Percentiles rank a stretch among this genome's conserved stretches.
These are phyloP conservation scores for Lithohypha guttulata DNA, from an alignment of 2,329 filamentous ascomycete genomes.

Conservation along the genomic window DNA sequence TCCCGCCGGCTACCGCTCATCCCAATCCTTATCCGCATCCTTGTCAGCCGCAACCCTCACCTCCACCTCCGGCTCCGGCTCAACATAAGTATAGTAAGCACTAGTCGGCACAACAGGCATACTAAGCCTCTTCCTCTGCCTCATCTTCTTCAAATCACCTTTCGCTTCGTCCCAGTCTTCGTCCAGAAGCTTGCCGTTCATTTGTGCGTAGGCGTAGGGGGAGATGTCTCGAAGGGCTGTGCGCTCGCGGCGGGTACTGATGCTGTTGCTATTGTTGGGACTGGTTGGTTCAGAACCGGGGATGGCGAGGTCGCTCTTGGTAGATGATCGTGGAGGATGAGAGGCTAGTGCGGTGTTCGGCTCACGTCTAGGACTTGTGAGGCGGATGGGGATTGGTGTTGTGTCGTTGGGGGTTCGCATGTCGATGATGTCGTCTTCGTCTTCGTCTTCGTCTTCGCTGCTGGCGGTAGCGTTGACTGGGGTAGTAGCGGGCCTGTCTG, in stretches of 20 bases:
- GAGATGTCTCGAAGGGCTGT: background rate
- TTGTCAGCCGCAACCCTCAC: background rate
- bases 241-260: too few species aligned
- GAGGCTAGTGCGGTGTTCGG: background rate
- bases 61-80: background rate
- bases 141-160: slow-evolving; percentile 4
- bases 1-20: too few species aligned
- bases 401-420: background rate
- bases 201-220: background rate
- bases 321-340: too few species aligned
- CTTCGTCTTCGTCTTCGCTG: background rate
- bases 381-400: background rate
- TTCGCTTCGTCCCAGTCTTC: slow-evolving; percentile 5
- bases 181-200: background rate
- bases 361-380: background rate
- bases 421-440: slow-evolving; percentile 2
- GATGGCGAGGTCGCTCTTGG: too few species aligned
- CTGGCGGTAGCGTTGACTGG: background rate
- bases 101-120: background rate
- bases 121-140: slow-evolving; percentile 3
- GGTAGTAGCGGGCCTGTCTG: too few species aligned
- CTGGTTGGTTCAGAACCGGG: too few species aligned
- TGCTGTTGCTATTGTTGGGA: too few species aligned
- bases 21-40: slow-evolving; percentile 5
- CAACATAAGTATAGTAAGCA: background rate